Conservation (phyloP, 2,329 filamentous ascomycete species). For the Xylaria sp. region DNA sequence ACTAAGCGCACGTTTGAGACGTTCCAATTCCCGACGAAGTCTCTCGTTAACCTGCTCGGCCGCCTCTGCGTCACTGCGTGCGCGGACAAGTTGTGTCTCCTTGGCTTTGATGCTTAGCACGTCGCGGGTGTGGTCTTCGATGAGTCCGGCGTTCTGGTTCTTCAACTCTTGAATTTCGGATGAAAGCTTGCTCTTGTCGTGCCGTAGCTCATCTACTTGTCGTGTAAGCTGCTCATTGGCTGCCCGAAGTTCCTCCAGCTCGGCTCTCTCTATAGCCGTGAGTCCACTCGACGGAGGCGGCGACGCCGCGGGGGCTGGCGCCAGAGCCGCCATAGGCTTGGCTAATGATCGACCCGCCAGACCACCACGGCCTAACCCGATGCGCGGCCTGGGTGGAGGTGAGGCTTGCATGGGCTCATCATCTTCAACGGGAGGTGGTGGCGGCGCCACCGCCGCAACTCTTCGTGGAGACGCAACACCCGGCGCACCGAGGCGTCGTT, state of each 20-base stretch:
- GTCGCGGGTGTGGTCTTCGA: constrained; percentile 96
- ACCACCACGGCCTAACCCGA: constrained; percentile 79
- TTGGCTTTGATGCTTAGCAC: constrained; percentile 98
- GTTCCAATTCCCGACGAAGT: constrained; percentile 86
- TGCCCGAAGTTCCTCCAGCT: constrained; percentile 86
- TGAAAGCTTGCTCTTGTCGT: constrained; percentile 81
- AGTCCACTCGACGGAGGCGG: constrained; percentile 73
- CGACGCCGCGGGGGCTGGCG: constrained; percentile 63
- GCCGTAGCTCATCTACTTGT: constrained; percentile 81
- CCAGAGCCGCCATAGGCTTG: constrained; percentile 70
- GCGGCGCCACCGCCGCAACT: constrained; percentile 52
- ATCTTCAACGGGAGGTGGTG: constrained; percentile 64
- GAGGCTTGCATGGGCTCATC: constrained; percentile 60
- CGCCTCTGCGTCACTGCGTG: constrained; percentile 87
- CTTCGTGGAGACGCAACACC: constrained; percentile 64
- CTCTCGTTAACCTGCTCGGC: constrained; percentile 88
- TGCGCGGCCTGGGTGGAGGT: constrained; percentile 68
- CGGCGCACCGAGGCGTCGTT: constrained; percentile 64
- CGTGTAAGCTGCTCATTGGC: constrained; percentile 82
- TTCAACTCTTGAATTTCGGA: constrained; percentile 94
- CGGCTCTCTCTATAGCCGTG: constrained; percentile 84
- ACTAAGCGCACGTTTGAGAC: constrained; percentile 86
- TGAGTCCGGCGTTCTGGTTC: constrained; percentile 95
- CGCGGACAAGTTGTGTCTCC: constrained; percentile 94
- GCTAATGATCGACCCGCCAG: constrained; percentile 86